Evolutionary conservation across 2,329 filamentous ascomycete genomes (phyloP), one percentile per base, ranked within the genome.

Genomic region (Arthroderma uncinatum): DNA sequence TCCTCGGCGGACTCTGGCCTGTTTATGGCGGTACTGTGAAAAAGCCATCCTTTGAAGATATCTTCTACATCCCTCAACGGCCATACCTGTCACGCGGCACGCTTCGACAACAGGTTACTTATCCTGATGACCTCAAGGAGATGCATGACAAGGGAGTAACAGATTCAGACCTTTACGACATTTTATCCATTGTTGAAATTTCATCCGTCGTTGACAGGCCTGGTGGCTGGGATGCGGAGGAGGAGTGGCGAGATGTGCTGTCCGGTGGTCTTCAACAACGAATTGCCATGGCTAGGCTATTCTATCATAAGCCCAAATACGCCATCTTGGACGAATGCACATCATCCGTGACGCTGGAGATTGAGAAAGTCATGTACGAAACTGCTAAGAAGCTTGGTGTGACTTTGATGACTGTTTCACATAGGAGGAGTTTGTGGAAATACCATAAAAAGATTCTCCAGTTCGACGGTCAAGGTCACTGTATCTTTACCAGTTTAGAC

Each of bases 291-390:
- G 93, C 93, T 0, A 81, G 93, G 0, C 80, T 95, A 16, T 96
- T 96, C 73, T 97, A 97, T 73, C 92, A 97, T 73, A 80, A 83
- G 8, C 92, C 92, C 0, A 85, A 87, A 64, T 97, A 95, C 70
- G 93, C 93, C 9, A 98, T 98, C 63, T 78, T 98, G 37, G 93
- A 98, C 70, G 93, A 98, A 74, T 98, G 93, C 73, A 98, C 93
- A 5, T 91, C 86, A 57, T 89, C 84, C 55, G 89, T 98, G n/a
- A 96, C 94, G 14, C 79, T 96, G 28, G 92, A 97, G 64, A 90
- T 91, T 60, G 93, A 98, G 68, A 86, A 89, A 69, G 81, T 89
- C 68, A 97, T 98, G 90, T 98, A 98, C 71, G 92, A 96, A 65
- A 91, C 89, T 57, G 93, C 93, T 54, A 97, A 98, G 78, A 79